A percentile compares a stretch with the other conserved stretches of the same genome.
Conservation (phyloP, 352 stramenopile species). For the Phytopythium ostracodes region DNA sequence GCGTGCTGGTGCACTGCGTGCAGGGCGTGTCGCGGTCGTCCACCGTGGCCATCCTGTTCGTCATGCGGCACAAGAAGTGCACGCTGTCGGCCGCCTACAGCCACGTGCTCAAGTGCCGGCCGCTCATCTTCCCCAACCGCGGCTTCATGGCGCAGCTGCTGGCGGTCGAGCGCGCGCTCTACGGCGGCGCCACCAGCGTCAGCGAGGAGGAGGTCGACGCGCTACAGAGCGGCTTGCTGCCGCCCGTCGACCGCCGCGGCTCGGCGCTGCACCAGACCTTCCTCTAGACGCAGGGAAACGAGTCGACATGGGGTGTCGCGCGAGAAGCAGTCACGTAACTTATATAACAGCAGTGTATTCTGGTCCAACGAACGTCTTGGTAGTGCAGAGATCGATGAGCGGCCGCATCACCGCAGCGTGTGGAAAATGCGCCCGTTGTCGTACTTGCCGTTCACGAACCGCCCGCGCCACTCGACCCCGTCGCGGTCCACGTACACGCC, state of each 20-base stretch:
- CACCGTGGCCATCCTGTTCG: slow-evolving; percentile 76
- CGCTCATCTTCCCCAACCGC: slow-evolving; percentile 76
- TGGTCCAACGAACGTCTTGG: not conserved
- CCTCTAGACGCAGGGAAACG: slow-evolving; percentile 9
- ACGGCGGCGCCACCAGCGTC: slow-evolving; percentile 63
- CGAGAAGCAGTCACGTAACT: slow-evolving; percentile 2
- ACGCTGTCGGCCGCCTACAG: slow-evolving; percentile 74
- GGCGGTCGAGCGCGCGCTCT: slow-evolving; percentile 56
- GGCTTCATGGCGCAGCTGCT: slow-evolving; percentile 81
- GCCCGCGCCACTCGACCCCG: slow-evolving; percentile 60
- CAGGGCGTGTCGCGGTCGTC: slow-evolving; percentile 76
- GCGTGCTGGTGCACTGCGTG: slow-evolving; percentile 82
- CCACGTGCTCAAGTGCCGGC: slow-evolving; percentile 71
- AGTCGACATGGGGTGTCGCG: not conserved
- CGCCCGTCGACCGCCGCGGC: slow-evolving; percentile 50
- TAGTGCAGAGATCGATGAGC: too few relatives aligned
- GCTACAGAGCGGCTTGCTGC: slow-evolving; percentile 60
- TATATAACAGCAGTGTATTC: slow-evolving; percentile 8
- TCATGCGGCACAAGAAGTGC: slow-evolving; percentile 71
- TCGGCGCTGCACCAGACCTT: slow-evolving; percentile 51
- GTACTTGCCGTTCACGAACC: slow-evolving; percentile 81
- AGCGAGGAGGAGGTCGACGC: slow-evolving; percentile 57
- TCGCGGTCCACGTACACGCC: slow-evolving; percentile 72
- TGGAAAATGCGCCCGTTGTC: slow-evolving; percentile 83
- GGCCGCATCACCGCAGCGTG: slow-evolving; percentile 44